These are phyloP conservation scores for Skeletonema tropicum DNA, from an alignment of 108 stramenopile genomes.

Conservation along the genomic window DNA sequence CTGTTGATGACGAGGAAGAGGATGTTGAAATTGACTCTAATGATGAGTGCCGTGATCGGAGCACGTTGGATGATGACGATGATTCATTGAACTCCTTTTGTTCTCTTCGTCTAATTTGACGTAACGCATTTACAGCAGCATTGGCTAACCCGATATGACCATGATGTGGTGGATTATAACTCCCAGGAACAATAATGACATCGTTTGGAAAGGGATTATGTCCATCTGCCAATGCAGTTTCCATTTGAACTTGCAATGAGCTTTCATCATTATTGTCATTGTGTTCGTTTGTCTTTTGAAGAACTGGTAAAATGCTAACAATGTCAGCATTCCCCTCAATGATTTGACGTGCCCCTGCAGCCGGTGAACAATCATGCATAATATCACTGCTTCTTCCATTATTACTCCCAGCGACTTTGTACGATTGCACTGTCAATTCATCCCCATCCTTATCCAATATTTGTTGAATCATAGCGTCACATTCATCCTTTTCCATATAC, in stretches of 20 bases:
- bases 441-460: conserved; percentile 44
- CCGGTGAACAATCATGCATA: conserved; percentile 9
- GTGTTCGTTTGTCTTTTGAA: neutral
- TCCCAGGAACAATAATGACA: conserved; percentile 83
- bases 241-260: conserved; percentile 15
- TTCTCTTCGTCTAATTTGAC: conserved; percentile 20
- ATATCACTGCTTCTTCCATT: neutral
- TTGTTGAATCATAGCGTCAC: conserved; percentile 6
- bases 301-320: conserved; percentile 55
- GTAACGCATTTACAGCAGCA: conserved; percentile 60
- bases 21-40: neutral
- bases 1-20: conserved; percentile 31
- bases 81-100: conserved; percentile 1
- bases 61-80: neutral
- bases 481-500: neutral
- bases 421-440: conserved; percentile 16
- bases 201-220: conserved; percentile 54
- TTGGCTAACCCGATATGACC: conserved; percentile 80
- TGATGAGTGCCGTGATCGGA: neutral
- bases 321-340: conserved; percentile 54
- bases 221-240: conserved; percentile 26
- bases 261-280: neutral
- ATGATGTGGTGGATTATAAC: conserved; percentile 89
- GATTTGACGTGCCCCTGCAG: conserved; percentile 53
- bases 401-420: neutral